Evolutionary conservation across 2,329 filamentous ascomycete genomes (phyloP).

Genomic region (Neonectria ditissima): DNA sequence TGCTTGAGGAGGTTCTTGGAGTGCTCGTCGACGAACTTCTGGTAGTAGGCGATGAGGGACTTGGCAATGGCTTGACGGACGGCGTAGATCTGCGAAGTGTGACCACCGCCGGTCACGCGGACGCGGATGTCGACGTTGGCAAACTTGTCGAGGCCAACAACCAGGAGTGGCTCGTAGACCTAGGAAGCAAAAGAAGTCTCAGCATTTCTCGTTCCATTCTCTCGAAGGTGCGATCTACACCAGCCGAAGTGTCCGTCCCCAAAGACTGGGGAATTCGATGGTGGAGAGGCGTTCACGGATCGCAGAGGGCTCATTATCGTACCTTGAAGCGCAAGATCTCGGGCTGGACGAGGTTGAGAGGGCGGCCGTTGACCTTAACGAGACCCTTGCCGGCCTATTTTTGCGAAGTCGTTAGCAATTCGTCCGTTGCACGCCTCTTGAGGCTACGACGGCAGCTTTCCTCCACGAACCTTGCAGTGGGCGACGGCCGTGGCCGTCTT

Average conservation of each 20-base stretch:
- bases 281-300: constrained; percentile 16
- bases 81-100: constrained; percentile 97
- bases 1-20: constrained; percentile 99
- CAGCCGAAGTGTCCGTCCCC: constrained; percentile 13
- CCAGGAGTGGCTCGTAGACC: constrained; percentile 99
- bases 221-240: constrained; percentile 2
- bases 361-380: constrained; percentile 98
- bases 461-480: constrained; percentile 83
- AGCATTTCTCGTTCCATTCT: constrained; percentile 35
- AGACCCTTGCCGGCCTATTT: constrained; percentile 72
- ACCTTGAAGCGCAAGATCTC: constrained; percentile 98
- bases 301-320: constrained; percentile 50
- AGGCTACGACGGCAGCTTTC: constrained; percentile 7
- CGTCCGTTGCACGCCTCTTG: constrained; percentile 8
- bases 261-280: constrained; percentile 26
- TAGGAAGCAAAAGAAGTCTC: constrained; percentile 48
- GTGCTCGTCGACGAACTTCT: constrained; percentile 99
- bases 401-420: constrained; percentile 46
- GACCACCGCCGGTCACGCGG: constrained; percentile 95
- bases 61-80: constrained; percentile 99
- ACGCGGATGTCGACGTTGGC: constrained; percentile 97
- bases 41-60: constrained; percentile 84
- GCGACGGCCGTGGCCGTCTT: constrained; percentile 90
- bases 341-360: constrained; percentile 92
- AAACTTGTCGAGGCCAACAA: constrained; percentile 98